Base-by-base conservation (phyloP, 1,139 yeast genomes). In the Saccharomyces hybrid region DNA sequence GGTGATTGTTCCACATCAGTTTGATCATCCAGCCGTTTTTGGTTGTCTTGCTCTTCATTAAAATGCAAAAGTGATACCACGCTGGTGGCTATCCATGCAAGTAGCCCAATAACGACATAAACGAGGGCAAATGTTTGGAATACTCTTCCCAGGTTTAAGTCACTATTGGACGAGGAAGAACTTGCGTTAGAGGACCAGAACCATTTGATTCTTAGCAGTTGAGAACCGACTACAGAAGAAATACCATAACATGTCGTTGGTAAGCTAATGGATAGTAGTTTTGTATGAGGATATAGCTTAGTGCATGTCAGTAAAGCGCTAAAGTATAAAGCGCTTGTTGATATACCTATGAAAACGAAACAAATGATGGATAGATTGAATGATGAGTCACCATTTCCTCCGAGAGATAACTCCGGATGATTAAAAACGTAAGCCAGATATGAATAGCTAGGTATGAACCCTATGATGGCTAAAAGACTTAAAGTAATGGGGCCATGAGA, bases 181-280 rank as follows among this genome's bases (percentile, higher is more conserved):
- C 11, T 13, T 14, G 60, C 61, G 2, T 59, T 51, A 26, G 62
- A 61, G 6, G 58, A 58, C 51, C 66, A 66, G 63, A 84, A 79
- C 58, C 72, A 71, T 3, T 66, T 57, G 46, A 76, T 57, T 53
- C 78, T 78, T 65, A 84, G 68, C 6, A 82, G 59, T 63, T 81
- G 86, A 8, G 85, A 81, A 50, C 70, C 77, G 55, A 62, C 67
- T 58, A 63, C 69, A 46, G 96, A 82, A 8, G 95, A 85, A 29
- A 89, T 68, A 1, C 98, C 98, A 70, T 86, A 90, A 59, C 87
- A 85, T 0, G 95, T 82, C 3, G 93, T 91, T 0, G 98, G 98
- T 42, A 88, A 78, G 49, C 96, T 86, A 49, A 93, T 89, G 46
- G 96, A 87, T 57, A 91, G 72, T 2, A 96, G 87, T 57, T 88